phyloP scores from a whole-genome alignment of 257 asterid species.

The Echium plantagineum region DNA sequence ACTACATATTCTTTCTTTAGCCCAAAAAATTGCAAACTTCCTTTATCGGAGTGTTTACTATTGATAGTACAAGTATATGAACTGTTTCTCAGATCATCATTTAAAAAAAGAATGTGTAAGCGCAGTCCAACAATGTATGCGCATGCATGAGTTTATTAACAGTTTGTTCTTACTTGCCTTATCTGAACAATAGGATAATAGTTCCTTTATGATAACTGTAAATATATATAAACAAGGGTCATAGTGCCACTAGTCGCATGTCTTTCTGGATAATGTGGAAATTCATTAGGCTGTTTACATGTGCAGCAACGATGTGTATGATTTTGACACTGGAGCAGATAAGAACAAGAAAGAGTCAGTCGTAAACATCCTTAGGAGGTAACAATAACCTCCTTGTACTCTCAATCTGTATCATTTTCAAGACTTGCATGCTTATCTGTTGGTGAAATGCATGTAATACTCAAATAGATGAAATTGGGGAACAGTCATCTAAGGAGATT shows the following conservation, averaged over 20 bases:
- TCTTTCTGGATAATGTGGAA: conserved; percentile 7
- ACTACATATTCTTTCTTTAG: not conserved
- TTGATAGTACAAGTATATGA: not conserved
- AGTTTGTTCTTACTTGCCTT: not conserved
- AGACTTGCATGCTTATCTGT: not conserved
- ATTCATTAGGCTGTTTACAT: conserved; percentile 16
- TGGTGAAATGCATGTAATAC: conserved; percentile 3
- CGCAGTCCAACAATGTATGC: not conserved
- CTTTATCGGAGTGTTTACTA: not conserved
- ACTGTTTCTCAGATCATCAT: not conserved
- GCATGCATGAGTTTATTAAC: not conserved
- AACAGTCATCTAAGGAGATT: not conserved
- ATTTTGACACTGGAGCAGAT: conserved; percentile 93
- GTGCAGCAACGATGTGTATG: conserved; percentile 94
- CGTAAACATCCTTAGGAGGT: conserved; percentile 74
- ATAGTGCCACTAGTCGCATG: not conserved
- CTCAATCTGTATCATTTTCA: not conserved
- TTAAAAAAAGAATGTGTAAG: not conserved
- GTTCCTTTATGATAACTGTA: not conserved
- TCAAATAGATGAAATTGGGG: not conserved
- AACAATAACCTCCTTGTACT: conserved; percentile 11
- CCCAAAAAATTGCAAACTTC: not conserved
- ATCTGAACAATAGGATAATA: too few species aligned
- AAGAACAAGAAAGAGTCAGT: conserved; percentile 90
- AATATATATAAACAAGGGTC: too few species aligned